Evolutionary conservation across 345 rosid genomes (phyloP).

Genomic region (Eucalyptus lansdowneana): DNA sequence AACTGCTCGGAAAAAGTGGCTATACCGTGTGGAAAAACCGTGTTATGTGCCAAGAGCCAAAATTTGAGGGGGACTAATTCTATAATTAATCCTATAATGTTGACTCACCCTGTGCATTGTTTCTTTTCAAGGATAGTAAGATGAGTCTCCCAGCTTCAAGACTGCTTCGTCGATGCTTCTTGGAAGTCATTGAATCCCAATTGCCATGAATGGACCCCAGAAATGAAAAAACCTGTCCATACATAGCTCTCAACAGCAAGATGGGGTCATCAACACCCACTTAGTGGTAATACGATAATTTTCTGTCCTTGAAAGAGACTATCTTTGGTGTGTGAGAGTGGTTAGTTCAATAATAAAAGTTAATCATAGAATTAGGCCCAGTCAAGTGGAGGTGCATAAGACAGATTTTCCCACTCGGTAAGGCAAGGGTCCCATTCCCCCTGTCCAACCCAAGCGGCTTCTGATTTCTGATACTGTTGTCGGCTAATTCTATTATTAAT

Average conservation of each 20-base stretch:
- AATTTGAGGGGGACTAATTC: background rate
- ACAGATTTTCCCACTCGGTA: background rate
- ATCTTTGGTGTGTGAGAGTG: background rate
- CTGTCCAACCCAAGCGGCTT: background rate
- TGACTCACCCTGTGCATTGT: background rate
- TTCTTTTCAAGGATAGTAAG: background rate
- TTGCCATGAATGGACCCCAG: background rate
- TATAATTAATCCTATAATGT: fast-evolving
- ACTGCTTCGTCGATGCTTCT: background rate
- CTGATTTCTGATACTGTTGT: too few relatives aligned
- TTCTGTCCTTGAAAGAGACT: background rate
- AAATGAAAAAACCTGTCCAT: background rate
- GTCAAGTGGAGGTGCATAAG: background rate
- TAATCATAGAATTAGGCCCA: too few relatives aligned
- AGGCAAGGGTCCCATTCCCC: background rate
- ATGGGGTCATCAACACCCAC: background rate
- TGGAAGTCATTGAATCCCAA: background rate
- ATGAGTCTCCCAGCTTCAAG: background rate
- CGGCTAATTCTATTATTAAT: too few relatives aligned
- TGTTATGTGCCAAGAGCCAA: background rate
- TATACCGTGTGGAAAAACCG: background rate
- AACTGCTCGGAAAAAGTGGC: background rate
- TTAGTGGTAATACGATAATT: background rate
- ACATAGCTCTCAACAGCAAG: background rate
- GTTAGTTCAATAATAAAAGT: too few relatives aligned